Evolutionary conservation across 2,329 filamentous ascomycete species (phyloP).

Genomic region (Chaetomium globosum): DNA sequence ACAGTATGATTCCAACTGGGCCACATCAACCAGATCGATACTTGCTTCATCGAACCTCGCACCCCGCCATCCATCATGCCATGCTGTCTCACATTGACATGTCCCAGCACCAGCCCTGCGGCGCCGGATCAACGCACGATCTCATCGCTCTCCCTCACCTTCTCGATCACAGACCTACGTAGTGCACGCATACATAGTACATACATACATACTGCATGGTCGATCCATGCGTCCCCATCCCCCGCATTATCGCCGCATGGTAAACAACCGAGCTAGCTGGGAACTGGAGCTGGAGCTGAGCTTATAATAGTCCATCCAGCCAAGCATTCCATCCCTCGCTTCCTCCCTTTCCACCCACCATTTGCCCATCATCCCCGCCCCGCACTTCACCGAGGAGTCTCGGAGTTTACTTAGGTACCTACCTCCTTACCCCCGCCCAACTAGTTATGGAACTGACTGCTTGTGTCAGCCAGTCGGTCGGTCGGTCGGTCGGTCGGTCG

Average conservation of each 20-base stretch:
- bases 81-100: neutral
- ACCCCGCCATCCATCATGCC: conserved; percentile 1
- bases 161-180: neutral
- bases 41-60: neutral
- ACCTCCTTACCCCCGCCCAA: too few relatives aligned
- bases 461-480: too few relatives aligned
- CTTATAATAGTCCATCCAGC: neutral
- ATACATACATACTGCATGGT: neutral
- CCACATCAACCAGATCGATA: neutral
- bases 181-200: too few relatives aligned
- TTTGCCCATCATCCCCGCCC: too few relatives aligned
- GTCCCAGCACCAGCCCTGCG: neutral
- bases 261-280: neutral
- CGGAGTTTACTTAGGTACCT: too few relatives aligned
- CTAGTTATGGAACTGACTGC: too few relatives aligned
- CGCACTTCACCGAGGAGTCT: neutral
- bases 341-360: neutral
- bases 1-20: neutral
- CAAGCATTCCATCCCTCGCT: neutral
- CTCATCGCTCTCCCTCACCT: neutral
- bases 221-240: neutral
- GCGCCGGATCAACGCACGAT: neutral
- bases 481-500: too few relatives aligned
- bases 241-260: neutral
- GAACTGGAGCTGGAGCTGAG: too few relatives aligned